These are phyloP conservation scores for Erythrobasidium yunnanense DNA, from an alignment of 768 basidiomycete genomes.

Conservation along the genomic window DNA sequence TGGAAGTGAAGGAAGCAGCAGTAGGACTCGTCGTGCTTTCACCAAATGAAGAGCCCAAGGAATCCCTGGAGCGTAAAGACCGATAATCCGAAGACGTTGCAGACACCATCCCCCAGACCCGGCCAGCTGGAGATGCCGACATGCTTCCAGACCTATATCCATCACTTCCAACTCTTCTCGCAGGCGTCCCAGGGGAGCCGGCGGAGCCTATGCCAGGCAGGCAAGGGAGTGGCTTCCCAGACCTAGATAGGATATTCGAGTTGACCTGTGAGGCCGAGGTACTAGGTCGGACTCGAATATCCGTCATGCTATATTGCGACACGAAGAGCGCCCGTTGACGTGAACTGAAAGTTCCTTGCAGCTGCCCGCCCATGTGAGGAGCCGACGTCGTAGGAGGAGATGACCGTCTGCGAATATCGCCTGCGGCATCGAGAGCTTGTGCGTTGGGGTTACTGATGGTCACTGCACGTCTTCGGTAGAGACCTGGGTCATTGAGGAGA, in stretches of 20 bases:
- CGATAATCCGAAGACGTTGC: background rate
- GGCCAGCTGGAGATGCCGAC: slow-evolving; percentile 6
- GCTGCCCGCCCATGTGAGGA: background rate
- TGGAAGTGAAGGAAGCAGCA: background rate
- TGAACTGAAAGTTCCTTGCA: background rate
- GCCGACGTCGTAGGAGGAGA: background rate
- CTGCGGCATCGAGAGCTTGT: too few species aligned
- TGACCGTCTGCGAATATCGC: too few species aligned
- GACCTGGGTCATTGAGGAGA: too few species aligned
- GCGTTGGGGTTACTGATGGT: too few species aligned
- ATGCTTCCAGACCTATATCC: too few species aligned
- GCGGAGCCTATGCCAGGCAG: background rate
- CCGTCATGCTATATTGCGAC: too few species aligned
- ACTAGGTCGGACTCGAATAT: too few species aligned
- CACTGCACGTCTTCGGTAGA: too few species aligned
- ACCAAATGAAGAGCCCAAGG: background rate
- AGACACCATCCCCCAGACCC: slow-evolving; percentile 6
- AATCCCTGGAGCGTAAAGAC: background rate
- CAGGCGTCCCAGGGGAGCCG: background rate
- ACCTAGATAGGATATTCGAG: background rate
- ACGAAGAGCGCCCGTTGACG: background rate
- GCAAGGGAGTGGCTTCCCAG: background rate
- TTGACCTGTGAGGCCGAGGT: too few species aligned
- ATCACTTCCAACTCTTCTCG: too few species aligned
- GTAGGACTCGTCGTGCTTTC: background rate